Base-by-base conservation (phyloP, 1,284 basidiomycete species). In the Mrakiaceae sp. region DNA sequence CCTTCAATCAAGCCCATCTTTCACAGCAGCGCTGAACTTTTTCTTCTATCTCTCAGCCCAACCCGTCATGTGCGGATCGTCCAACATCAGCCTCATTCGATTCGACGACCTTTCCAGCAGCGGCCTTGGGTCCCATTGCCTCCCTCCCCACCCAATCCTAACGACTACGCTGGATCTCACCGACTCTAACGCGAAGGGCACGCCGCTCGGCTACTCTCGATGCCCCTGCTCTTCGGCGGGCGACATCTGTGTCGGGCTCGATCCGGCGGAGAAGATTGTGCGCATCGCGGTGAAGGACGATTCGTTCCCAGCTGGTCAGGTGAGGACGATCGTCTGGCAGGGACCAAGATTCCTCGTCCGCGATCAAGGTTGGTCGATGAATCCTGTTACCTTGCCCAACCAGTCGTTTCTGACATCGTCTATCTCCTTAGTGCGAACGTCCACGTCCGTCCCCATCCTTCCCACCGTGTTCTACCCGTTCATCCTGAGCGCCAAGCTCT, bases 261-360 rank as follows among this genome's bases (percentile, higher is more conserved):
- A 60, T 39, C 44, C 27, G n/a, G 27, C 16, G 14, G 63, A 49
- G 53, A n/a, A 55, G 52, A 52, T 64, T 5, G 11, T 64, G 46
- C 50, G 63, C 40, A 64, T 64, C 52, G 16, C 50, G 11, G 55
- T 55, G 42, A 42, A 16, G 4, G 43, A 57, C 4, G 12, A 57
- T 2, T 10, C 39, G 10, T 40, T 6, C 6, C 5, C 43, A 4
- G 6, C 14, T 6, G 43, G 12, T 12, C 4, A 52, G 42, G 50
- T 43, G 3, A 52, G 43, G 47, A 59, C 52, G 52, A 53, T 64
- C 50, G 27, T 64, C 7, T 64, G 63, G 63, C 63, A 64, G 14
- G 63, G 63, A 6, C n/a, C 51, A 1, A 39, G 52, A 7, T 11
- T 54, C 43, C 59, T 49, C 48, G 48, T 64, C 1, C 52, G 47